phyloP scores from a whole-genome alignment of 305 asterid species.

The Fraxinus greggii region DNA sequence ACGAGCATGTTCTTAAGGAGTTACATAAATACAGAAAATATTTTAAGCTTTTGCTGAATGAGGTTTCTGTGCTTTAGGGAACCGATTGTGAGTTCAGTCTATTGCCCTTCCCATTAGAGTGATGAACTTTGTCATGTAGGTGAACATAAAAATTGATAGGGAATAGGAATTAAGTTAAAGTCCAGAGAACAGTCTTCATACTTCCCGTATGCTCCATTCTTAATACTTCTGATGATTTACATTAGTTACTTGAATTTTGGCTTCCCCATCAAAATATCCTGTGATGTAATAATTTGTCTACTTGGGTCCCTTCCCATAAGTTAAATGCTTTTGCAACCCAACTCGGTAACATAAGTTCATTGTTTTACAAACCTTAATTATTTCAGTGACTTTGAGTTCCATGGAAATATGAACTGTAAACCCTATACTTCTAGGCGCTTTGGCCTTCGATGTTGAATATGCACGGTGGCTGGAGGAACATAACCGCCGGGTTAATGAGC shows the following conservation, averaged over 20 bases:
- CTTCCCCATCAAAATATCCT: neutral
- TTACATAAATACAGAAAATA: neutral
- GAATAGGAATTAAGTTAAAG: neutral
- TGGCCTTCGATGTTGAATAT: conserved; percentile 70
- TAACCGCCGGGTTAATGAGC: conserved; percentile 61
- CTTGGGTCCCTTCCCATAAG: conserved; percentile 14
- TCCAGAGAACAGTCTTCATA: neutral
- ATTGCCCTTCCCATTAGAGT: neutral
- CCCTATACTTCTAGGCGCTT: conserved; percentile 50
- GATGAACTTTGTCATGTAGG: neutral
- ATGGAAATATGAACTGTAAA: conserved; percentile 34
- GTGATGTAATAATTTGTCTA: conserved; percentile 13
- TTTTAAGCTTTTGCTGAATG: neutral
- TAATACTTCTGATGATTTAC: conserved; percentile 3
- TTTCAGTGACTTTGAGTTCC: conserved; percentile 33
- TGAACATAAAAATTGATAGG: conserved; percentile 10
- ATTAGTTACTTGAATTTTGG: conserved; percentile 10
- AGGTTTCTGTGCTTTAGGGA: conserved; percentile 7
- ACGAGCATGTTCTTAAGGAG: neutral
- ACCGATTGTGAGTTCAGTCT: neutral
- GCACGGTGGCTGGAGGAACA: conserved; percentile 77
- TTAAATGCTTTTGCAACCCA: conserved; percentile 13
- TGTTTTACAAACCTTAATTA: neutral
- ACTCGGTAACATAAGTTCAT: conserved; percentile 17
- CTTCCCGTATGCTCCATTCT: neutral